Percentiles rank a stretch among this genome's conserved stretches.
Evolutionary conservation across 306 rosid genomes (phyloP).

Genomic region (Fragaria ananassa): DNA sequence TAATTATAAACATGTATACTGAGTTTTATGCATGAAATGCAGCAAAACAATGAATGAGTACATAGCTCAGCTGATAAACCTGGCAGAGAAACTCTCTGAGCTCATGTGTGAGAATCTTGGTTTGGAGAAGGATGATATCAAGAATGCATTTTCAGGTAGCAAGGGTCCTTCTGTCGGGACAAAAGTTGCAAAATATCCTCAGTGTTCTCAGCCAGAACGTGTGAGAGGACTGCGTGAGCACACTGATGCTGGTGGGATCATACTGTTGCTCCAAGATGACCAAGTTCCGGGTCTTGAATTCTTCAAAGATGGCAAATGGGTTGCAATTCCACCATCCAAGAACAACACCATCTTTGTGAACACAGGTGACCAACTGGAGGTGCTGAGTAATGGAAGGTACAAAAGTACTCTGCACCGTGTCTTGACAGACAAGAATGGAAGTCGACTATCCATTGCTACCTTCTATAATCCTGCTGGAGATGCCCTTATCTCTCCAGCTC

Average conservation of each 20-base stretch:
- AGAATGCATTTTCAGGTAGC: slow-evolving; percentile 51
- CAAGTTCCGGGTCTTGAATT: slow-evolving; percentile 75
- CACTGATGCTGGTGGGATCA: slow-evolving; percentile 94
- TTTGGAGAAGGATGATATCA: slow-evolving; percentile 47
- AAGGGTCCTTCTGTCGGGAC: slow-evolving; percentile 74
- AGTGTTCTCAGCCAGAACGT: slow-evolving; percentile 54
- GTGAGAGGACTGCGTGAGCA: slow-evolving; percentile 88
- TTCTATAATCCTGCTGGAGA: slow-evolving; percentile 70
- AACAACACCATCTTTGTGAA: slow-evolving; percentile 75
- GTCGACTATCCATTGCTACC: slow-evolving; percentile 77
- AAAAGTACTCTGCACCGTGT: slow-evolving; percentile 67
- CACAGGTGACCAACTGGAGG: slow-evolving; percentile 83
- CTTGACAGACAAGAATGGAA: slow-evolving; percentile 64
- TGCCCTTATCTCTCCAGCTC: slow-evolving; percentile 67
- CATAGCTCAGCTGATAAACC: slow-evolving; percentile 48
- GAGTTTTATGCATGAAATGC: slow-evolving; percentile 26
- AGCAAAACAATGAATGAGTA: slow-evolving; percentile 66
- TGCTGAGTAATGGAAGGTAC: slow-evolving; percentile 62
- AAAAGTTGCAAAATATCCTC: slow-evolving; percentile 83
- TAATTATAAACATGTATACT: background rate
- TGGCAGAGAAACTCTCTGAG: slow-evolving; percentile 71
- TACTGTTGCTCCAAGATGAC: slow-evolving; percentile 86
- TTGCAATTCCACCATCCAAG: slow-evolving; percentile 84
- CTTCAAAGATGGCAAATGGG: slow-evolving; percentile 69
- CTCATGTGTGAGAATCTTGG: slow-evolving; percentile 77